Conservation (phyloP, 2,329 filamentous ascomycete species). For the Didymella segeticola region DNA sequence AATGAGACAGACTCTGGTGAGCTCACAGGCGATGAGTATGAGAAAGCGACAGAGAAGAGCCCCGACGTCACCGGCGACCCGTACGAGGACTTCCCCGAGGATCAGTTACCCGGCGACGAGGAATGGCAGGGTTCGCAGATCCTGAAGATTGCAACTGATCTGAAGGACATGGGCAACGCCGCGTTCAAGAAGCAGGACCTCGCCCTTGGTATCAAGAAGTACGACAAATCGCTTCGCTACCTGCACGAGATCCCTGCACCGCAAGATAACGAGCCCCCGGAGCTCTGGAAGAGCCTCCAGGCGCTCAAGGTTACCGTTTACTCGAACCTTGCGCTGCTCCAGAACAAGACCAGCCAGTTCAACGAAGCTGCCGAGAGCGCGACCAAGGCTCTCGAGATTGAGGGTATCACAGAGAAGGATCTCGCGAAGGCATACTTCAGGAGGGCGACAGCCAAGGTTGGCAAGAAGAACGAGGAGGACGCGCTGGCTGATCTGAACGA, state of each 20-base stretch:
- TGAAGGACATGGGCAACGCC: conserved; percentile 91
- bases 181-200: conserved; percentile 85
- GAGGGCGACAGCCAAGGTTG: conserved; percentile 75
- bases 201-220: conserved; percentile 80
- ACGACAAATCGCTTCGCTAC: conserved; percentile 91
- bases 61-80: conserved; percentile 85
- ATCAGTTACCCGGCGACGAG: conserved; percentile 64
- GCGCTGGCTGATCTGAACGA: conserved; percentile 60
- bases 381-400: conserved; percentile 72
- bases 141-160: conserved; percentile 78
- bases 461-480: conserved; percentile 82
- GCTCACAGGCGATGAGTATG: conserved; percentile 74
- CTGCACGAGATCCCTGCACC: conserved; percentile 81
- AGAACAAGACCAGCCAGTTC: conserved; percentile 79
- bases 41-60: conserved; percentile 69
- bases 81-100: conserved; percentile 96
- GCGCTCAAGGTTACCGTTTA: conserved; percentile 84
- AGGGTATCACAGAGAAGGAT: conserved; percentile 72
- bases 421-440: conserved; percentile 90
- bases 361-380: conserved; percentile 74
- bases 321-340: conserved; percentile 85
- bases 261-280: conserved; percentile 71
- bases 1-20: conserved; percentile 77
- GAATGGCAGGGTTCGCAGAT: conserved; percentile 72
- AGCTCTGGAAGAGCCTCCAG: conserved; percentile 70